Evolutionary conservation across 2,329 filamentous ascomycete species (phyloP).

Genomic region (Keithomyces neogunnii): DNA sequence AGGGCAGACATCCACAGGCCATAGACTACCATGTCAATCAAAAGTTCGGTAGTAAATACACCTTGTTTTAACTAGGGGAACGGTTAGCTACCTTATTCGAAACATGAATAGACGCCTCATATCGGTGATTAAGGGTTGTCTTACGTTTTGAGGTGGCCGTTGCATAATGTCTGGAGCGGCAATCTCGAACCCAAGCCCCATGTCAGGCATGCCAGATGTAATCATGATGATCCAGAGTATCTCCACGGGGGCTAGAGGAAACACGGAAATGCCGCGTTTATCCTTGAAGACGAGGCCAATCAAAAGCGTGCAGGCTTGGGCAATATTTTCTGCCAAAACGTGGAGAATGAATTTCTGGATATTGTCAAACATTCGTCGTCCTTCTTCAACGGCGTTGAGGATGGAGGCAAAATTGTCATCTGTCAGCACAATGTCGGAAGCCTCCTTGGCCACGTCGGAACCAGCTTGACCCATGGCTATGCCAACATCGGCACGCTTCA

Average conservation of each 20-base stretch:
- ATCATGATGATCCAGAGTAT: constrained; percentile 77
- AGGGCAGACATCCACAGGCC: constrained; percentile 59
- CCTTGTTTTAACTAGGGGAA: constrained; percentile 31
- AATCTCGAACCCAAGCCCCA: constrained; percentile 65
- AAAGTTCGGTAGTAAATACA: constrained; percentile 57
- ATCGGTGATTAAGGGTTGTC: constrained; percentile 4
- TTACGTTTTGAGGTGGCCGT: constrained; percentile 57
- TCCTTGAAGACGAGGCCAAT: constrained; percentile 67
- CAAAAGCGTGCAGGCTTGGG: constrained; percentile 58
- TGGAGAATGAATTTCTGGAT: constrained; percentile 67
- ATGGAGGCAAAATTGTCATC: constrained; percentile 68
- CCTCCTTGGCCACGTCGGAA: constrained; percentile 63
- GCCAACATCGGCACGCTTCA: constrained; percentile 60
- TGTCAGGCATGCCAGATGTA: constrained; percentile 64
- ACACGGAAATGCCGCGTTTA: constrained; percentile 51
- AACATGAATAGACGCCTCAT: not conserved
- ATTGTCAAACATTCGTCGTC: constrained; percentile 63
- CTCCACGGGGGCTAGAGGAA: constrained; percentile 64
- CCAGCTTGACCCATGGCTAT: constrained; percentile 64
- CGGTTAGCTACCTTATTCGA: not conserved
- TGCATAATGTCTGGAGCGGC: constrained; percentile 61
- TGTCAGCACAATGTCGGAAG: constrained; percentile 58
- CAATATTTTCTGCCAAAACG: constrained; percentile 59
- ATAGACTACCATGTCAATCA: constrained; percentile 58
- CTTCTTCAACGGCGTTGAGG: constrained; percentile 61